Conservation (phyloP, 2,329 filamentous ascomycete species). For the Exophiala dermatitidis region DNA sequence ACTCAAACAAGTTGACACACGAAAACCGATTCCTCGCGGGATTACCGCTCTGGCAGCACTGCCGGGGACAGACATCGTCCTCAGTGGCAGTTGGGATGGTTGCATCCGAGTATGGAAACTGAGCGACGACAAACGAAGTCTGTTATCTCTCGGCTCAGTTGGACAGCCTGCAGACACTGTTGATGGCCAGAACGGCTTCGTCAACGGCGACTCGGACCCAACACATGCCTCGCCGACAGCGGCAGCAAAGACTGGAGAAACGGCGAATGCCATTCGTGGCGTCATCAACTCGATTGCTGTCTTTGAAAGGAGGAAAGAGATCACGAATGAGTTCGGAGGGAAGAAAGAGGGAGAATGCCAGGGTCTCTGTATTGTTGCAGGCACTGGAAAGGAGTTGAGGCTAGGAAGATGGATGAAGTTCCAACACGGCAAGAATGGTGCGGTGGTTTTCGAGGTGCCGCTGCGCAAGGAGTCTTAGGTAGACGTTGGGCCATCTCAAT, state of each 20-base stretch:
- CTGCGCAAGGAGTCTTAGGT: conserved; percentile 24
- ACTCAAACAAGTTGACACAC: conserved; percentile 45
- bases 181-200: conserved; percentile 11
- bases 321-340: conserved; percentile 43
- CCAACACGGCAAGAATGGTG: conserved; percentile 63
- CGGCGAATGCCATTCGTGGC: conserved; percentile 40
- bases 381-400: conserved; percentile 76
- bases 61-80: conserved; percentile 81
- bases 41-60: conserved; percentile 83
- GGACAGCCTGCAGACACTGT: conserved; percentile 36
- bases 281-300: conserved; percentile 83
- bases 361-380: conserved; percentile 77
- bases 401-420: conserved; percentile 71
- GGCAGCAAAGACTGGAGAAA: conserved; percentile 23
- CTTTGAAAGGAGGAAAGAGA: conserved; percentile 74
- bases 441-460: conserved; percentile 79
- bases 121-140: conserved; percentile 69
- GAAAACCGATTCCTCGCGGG: conserved; percentile 64
- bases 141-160: conserved; percentile 65
- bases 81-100: conserved; percentile 94
- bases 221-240: conserved; percentile 62
- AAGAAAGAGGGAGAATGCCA: conserved; percentile 39
- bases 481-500: not conserved
- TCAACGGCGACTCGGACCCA: conserved; percentile 20
- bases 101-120: conserved; percentile 78